Base-by-base conservation (phyloP, 2,329 filamentous ascomycete species). In the Pyricularia grisea region DNA sequence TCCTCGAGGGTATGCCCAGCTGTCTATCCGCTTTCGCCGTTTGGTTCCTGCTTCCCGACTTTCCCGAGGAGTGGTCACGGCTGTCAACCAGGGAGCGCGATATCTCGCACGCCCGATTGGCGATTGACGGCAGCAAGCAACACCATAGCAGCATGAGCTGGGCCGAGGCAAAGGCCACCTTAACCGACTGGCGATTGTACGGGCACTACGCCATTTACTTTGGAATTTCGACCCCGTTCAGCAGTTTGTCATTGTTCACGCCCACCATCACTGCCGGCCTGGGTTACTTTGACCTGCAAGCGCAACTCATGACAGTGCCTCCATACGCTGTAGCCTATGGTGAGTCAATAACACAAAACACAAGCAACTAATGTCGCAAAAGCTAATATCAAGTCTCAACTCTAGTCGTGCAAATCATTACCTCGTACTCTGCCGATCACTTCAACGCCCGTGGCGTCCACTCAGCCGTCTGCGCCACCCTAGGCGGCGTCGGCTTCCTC, bases 151-250 rank as follows among this genome's bases (percentile, higher is more conserved):
- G 81, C 71, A 85, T 88, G 74, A 90, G 85, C 1, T 87, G 90
- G 77, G 81, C 79, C 28, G 91, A 94, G 72, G 91, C 88, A 80
- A 90, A 88, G 74, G 84, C 87, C 25, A 92, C 88, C 72, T 80
- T 88, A 4, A 88, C 86, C 70, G 89, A 88, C 73, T 85, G 88
- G 77, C 85, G 85, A 1, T 82, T 93, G 70, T 93, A 92, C 73
- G 89, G 88, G 1, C 83, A 88, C 69, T 90, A 91, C 27, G 74
- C 87, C 50, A 80, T 84, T 11, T 85, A 85, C 70, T 76, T 83
- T 81, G 72, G 85, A 77, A 72, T 87, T 75, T 74, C 83, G 2
- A 81, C 82, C 2, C 85, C 86, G 0, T 88, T 89, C 72, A 85
- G 85, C 1, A 86, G 84, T 66, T 78, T 90, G 68, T 87, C 85